Base-by-base conservation (phyloP, 495 filamentous ascomycete species). In the Aspergillus haitiensis region DNA sequence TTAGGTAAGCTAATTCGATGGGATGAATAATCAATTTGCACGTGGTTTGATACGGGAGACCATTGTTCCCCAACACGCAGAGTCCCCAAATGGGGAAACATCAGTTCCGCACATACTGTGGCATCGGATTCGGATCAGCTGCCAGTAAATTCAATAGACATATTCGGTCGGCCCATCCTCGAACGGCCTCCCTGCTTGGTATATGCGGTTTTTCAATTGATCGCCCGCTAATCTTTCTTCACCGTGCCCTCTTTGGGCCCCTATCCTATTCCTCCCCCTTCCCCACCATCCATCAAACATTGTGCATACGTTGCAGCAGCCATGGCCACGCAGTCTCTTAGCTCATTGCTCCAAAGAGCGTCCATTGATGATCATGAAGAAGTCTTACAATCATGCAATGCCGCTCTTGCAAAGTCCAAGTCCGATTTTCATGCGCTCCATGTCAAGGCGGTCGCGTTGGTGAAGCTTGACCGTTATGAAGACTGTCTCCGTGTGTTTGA, bases 381-480 rank as follows among this genome's bases (percentile, higher is more conserved):
- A 67, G 73, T 89, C 36, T 78, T 93, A 12, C 81, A 81, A 62
- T 84, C 90, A 48, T 86, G 87, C 68, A 89, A 94, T 72, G 80
- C 81, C 37, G 77, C 81, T 5, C 78, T 94, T 37, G 84, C 82
- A 68, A 81, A 82, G 31, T 83, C 82, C 3, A 87, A 85, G 67
- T 75, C 69, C 45, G 86, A 93, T 61, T 49, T 80, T 32, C 80
- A 87, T 27, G 87, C 89, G 7, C 89, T 90, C 46, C 88, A 89
- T 70, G 87, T 87, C 37, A 91, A 90, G 62, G 81, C 87, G 9
- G 88, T 98, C 39, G 92, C 94, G 10, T 81, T 99, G 37, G 74
- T 98, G 52, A 96, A 95, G 70, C 86, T 98, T 52, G 95, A 99
- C 70, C 91, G 93, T 58, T 97, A 88, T 71, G 88, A 94, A 16